Evolutionary conservation across 2,329 filamentous ascomycete genomes (phyloP).

Genomic region (Neophaeococcomyces aloes): DNA sequence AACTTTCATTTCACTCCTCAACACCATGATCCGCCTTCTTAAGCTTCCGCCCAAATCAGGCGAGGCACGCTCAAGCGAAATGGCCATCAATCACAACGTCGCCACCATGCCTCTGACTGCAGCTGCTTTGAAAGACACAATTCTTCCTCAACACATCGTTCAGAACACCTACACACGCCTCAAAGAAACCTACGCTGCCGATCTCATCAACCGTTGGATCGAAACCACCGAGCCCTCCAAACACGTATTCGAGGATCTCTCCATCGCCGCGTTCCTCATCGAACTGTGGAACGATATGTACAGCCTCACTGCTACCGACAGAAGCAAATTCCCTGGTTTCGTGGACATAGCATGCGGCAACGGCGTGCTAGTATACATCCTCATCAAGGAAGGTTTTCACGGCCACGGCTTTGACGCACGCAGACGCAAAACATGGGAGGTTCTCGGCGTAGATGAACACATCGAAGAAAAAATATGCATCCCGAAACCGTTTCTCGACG

Average conservation of each 20-base stretch:
- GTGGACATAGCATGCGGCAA: constrained; percentile 96
- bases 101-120: constrained; percentile 53
- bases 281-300: constrained; percentile 90
- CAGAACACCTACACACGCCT: constrained; percentile 74
- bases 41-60: constrained; percentile 23
- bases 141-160: constrained; percentile 65
- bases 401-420: constrained; percentile 92
- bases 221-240: constrained; percentile 81
- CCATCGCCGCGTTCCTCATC: constrained; percentile 83
- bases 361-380: constrained; percentile 74
- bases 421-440: constrained; percentile 69
- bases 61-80: constrained; percentile 55
- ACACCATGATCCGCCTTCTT: constrained; percentile 30
- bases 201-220: constrained; percentile 64
- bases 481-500: constrained; percentile 39
- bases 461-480: constrained; percentile 52
- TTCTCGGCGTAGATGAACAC: constrained; percentile 47
- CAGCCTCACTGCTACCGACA: constrained; percentile 13
- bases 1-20: constrained; percentile 29
- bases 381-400: constrained; percentile 66
- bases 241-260: constrained; percentile 89
- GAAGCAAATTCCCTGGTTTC: constrained; percentile 63
- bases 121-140: constrained; percentile 68
- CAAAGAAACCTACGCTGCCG: constrained; percentile 66
- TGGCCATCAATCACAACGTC: constrained; percentile 55